Evolutionary conservation across 2,329 filamentous ascomycete genomes (phyloP).

Genomic region (Trichoderma oligosporum): DNA sequence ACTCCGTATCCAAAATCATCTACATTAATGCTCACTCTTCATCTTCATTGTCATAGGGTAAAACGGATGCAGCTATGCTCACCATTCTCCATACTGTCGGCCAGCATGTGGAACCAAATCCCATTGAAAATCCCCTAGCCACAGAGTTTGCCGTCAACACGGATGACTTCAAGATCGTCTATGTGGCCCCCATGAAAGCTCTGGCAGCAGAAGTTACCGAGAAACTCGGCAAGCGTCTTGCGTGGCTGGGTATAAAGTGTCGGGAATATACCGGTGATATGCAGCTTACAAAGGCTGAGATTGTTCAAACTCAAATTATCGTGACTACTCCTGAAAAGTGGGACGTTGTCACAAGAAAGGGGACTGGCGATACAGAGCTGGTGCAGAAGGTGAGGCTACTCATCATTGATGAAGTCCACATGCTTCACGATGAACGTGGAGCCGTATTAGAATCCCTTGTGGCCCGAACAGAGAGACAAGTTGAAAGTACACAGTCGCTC

Average conservation of each 20-base stretch:
- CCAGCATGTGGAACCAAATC: constrained; percentile 78
- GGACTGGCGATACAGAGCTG: constrained; percentile 92
- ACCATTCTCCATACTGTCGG: constrained; percentile 87
- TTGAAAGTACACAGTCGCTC: constrained; percentile 95
- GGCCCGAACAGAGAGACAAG: constrained; percentile 88
- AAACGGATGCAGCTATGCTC: constrained; percentile 97
- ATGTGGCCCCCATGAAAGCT: constrained; percentile 98
- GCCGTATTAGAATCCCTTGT: constrained; percentile 95
- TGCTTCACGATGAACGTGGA: constrained; percentile 97
- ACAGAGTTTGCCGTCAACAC: constrained; percentile 77
- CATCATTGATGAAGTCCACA: constrained; percentile 98
- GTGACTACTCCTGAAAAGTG: constrained; percentile 99
- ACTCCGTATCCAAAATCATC: not conserved
- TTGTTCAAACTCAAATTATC: constrained; percentile 93
- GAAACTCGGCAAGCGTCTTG: constrained; percentile 84
- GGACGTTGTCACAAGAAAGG: constrained; percentile 97
- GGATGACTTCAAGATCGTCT: constrained; percentile 96
- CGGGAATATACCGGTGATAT: constrained; percentile 97
- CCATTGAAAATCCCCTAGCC: constrained; percentile 67
- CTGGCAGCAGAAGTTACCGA: constrained; percentile 93
- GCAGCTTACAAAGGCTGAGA: constrained; percentile 96
- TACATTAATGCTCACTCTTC: not conserved
- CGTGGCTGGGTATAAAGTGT: constrained; percentile 89
- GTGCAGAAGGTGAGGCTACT: constrained; percentile 95
- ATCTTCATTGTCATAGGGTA: constrained; percentile 56